These are phyloP conservation scores for Protomyces lactucae-debilis DNA, from an alignment of 1,139 yeast genomes.

Conservation along the genomic window DNA sequence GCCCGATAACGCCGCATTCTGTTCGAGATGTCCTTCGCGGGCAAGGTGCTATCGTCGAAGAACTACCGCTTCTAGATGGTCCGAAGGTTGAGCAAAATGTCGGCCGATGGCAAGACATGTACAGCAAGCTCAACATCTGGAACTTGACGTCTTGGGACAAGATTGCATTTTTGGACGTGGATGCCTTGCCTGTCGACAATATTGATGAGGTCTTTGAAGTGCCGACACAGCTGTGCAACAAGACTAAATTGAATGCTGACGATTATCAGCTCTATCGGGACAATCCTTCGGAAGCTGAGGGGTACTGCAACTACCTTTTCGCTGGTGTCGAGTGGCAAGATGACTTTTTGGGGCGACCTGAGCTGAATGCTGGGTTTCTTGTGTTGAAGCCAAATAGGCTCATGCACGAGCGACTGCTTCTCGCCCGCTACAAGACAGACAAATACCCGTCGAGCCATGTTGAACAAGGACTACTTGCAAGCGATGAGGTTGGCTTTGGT, in stretches of 20 bases:
- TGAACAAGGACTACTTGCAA: constrained; percentile 14
- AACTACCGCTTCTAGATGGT: neutral
- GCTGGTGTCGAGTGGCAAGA: constrained; percentile 12
- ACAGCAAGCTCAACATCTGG: constrained; percentile 49
- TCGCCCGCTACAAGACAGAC: constrained; percentile 3
- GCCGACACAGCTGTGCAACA: constrained; percentile 5
- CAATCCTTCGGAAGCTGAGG: constrained; percentile 1
- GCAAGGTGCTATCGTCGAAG: constrained; percentile 11
- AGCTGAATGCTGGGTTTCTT: constrained; percentile 9
- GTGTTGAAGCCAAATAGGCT: constrained; percentile 10
- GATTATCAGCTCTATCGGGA: neutral
- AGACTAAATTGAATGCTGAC: neutral
- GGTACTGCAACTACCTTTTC: constrained; percentile 1
- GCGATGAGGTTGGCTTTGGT: constrained; percentile 4
- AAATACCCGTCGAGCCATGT: constrained; percentile 2
- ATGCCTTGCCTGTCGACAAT: constrained; percentile 59
- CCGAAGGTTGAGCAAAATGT: neutral
- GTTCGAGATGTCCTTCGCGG: constrained; percentile 1
- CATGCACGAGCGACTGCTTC: constrained; percentile 3
- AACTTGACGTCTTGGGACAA: constrained; percentile 53
- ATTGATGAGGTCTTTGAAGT: constrained; percentile 45
- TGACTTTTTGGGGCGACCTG: neutral
- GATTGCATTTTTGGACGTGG: constrained; percentile 75
- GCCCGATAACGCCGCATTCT: constrained; percentile 5
- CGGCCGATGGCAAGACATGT: constrained; percentile 33